Evolutionary conservation across 345 rosid species (phyloP).

Genomic region (Garcia nutans): DNA sequence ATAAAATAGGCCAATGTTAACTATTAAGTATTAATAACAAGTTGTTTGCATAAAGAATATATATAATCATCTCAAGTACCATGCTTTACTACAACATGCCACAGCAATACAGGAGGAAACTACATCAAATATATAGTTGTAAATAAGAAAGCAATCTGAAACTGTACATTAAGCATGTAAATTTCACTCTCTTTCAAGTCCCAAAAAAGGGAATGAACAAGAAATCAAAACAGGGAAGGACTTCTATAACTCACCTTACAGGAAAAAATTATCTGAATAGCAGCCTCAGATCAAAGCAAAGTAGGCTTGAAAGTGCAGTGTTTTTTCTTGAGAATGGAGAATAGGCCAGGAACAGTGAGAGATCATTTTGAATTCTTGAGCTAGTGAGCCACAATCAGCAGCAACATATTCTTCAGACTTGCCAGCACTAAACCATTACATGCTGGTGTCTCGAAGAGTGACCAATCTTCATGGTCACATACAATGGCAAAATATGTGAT

Average conservation of each 20-base stretch:
- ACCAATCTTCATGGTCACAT: not conserved
- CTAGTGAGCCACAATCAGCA: not conserved
- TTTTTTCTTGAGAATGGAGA: not conserved
- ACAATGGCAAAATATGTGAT: not conserved
- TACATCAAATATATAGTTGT: not conserved
- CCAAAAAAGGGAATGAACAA: not conserved
- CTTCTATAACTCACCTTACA: constrained; percentile 1
- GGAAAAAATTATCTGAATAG: not conserved
- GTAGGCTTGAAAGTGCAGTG: not conserved
- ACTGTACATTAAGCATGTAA: not conserved
- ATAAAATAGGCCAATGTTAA: not conserved
- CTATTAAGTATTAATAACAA: too few species aligned
- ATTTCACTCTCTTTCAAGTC: not conserved
- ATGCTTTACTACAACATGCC: not conserved
- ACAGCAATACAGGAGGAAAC: not conserved
- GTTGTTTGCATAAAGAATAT: not conserved
- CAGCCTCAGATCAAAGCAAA: constrained; percentile 5
- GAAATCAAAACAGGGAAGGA: not conserved
- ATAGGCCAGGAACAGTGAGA: not conserved
- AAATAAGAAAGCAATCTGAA: not conserved
- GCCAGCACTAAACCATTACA: not conserved
- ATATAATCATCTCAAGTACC: too few species aligned
- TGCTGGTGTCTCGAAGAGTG: not conserved
- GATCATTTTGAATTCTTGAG: not conserved
- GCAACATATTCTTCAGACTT: not conserved